Percentiles rank a stretch among this genome's conserved stretches.
Conservation (phyloP, 495 filamentous ascomycete species). For the Tricharina praecox region DNA sequence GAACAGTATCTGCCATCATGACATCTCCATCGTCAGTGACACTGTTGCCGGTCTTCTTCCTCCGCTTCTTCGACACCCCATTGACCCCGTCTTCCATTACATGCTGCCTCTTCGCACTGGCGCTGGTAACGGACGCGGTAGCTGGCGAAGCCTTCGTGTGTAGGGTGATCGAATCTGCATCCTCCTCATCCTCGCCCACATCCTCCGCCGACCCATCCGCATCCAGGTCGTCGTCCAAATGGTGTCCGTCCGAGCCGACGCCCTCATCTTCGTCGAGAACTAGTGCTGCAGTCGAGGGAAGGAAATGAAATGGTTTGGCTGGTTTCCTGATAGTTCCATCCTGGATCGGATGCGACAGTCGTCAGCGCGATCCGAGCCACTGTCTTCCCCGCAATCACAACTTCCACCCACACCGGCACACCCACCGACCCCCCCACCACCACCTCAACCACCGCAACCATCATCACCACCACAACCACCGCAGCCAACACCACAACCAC, state of each 20-base stretch:
- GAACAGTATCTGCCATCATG: conserved; percentile 16
- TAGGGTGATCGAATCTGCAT: conserved; percentile 16
- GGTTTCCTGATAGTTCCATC: conserved; percentile 23
- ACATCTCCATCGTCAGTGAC: conserved; percentile 16
- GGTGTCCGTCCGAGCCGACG: conserved; percentile 13
- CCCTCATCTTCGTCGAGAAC: conserved; percentile 22
- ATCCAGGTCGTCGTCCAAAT: too few relatives aligned
- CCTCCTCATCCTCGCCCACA: conserved; percentile 13
- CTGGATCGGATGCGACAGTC: conserved; percentile 10
- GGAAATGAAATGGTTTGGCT: conserved; percentile 21
- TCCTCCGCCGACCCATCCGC: too few relatives aligned
- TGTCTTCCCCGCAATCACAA: too few relatives aligned
- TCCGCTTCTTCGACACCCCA: conserved; percentile 22
- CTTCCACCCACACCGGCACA: too few relatives aligned
- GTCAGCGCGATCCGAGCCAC: neutral
- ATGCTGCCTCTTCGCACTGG: conserved; percentile 25
- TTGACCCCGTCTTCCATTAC: conserved; percentile 23
- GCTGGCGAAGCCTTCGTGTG: conserved; percentile 22
- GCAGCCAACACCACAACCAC: too few relatives aligned
- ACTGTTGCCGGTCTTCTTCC: conserved; percentile 17
- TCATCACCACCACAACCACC: too few relatives aligned
- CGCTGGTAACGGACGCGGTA: conserved; percentile 15
- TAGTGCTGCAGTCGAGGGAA: conserved; percentile 10
- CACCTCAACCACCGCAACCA: too few relatives aligned
- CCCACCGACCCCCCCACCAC: too few relatives aligned